Evolutionary conservation across 257 asterid genomes (phyloP).

Genomic region (Craterostigma plantagineum): DNA sequence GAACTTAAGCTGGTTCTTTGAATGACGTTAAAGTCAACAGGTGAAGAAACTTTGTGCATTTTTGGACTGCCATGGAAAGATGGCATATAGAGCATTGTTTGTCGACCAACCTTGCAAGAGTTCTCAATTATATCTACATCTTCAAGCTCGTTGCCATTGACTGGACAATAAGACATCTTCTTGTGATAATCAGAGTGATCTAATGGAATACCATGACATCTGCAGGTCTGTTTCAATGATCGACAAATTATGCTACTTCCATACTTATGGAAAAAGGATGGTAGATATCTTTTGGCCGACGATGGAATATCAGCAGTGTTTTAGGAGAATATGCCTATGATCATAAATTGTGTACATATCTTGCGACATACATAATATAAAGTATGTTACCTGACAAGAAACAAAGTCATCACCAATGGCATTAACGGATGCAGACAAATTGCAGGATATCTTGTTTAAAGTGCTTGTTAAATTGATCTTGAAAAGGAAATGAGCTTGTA

Average conservation of each 20-base stretch:
- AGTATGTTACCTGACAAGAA: conserved; percentile 46
- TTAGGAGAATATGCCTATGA: too few relatives aligned
- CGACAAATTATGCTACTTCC: conserved; percentile 10
- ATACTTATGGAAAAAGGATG: neutral
- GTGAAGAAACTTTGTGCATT: conserved; percentile 35
- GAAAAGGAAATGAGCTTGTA: conserved; percentile 62
- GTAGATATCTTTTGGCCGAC: neutral
- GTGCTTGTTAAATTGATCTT: conserved; percentile 33
- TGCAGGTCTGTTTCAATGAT: conserved; percentile 55
- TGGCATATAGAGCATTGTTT: conserved; percentile 62
- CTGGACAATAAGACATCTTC: conserved; percentile 32
- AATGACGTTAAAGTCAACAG: conserved; percentile 52
- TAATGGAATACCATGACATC: conserved; percentile 78
- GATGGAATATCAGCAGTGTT: too few relatives aligned
- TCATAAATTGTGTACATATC: neutral
- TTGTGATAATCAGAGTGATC: conserved; percentile 20
- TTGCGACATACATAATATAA: neutral
- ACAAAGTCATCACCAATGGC: conserved; percentile 41
- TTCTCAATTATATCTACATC: conserved; percentile 42
- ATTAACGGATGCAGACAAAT: conserved; percentile 36
- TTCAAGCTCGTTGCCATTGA: conserved; percentile 33
- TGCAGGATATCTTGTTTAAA: conserved; percentile 57
- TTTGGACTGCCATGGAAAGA: conserved; percentile 47
- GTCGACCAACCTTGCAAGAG: conserved; percentile 59
- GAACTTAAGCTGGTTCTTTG: conserved; percentile 57